These are phyloP conservation scores for Magnusiomyces tetraspermus DNA, from an alignment of 1,139 yeast species.

Conservation along the genomic window DNA sequence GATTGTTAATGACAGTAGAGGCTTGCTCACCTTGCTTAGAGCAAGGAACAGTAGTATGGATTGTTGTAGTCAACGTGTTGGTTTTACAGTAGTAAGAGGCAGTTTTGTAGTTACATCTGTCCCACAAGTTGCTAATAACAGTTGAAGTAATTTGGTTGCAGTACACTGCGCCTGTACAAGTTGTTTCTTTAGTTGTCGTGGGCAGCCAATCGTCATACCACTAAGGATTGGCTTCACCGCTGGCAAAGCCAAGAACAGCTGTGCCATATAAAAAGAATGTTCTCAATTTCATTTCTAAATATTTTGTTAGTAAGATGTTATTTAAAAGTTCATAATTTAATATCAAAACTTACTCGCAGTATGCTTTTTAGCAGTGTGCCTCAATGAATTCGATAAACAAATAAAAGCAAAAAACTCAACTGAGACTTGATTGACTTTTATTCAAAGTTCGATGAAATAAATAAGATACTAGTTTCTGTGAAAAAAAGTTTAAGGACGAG, in stretches of 20 bases:
- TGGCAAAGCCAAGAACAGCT: not conserved
- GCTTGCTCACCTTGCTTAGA: not conserved
- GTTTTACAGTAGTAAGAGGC: slow-evolving; percentile 1
- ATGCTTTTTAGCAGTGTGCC: no score
- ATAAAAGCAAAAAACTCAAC: no score
- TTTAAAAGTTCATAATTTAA: no score
- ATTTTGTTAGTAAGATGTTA: not conserved
- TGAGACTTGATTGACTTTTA: no score
- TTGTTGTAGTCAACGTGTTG: not conserved
- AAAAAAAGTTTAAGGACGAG: no score
- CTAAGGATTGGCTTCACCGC: not conserved
- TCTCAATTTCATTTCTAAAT: not conserved
- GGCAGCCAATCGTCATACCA: not conserved
- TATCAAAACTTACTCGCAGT: no score
- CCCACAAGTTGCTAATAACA: not conserved
- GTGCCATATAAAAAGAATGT: not conserved
- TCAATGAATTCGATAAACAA: no score
- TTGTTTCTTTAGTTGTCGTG: not conserved
- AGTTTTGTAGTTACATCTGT: not conserved
- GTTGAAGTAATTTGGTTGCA: not conserved
- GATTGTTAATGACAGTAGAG: not conserved
- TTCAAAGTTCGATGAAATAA: no score
- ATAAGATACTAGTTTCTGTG: no score
- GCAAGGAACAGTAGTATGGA: not conserved
- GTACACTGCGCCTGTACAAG: not conserved